Base-by-base conservation (phyloP, 2,329 filamentous ascomycete genomes). In the Hypomyces perniciosus region DNA sequence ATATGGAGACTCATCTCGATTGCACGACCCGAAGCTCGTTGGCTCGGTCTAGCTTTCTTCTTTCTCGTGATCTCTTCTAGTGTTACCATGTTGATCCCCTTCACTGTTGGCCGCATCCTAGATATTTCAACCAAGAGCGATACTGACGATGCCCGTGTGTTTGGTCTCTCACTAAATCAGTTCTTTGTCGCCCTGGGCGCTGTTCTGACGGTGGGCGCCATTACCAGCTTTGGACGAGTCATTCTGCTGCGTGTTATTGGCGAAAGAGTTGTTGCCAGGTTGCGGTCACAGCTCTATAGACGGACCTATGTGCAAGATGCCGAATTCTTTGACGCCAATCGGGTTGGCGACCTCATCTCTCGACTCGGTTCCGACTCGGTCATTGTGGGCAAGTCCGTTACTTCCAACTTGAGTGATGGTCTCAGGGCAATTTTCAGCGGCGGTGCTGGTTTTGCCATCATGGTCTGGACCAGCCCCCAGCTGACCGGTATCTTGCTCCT, bases 351-450 rank as follows among this genome's bases (percentile, higher is more conserved):
- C 66, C 74, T 99, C 60, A 96, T 99, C 63, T 97, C 92, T 35
- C 86, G 95, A 35, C 81, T 99, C 42, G 91, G 92, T 62, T 95
- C 91, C 2, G 95, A 99, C 67, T 96, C 93, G 1, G 90, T 97
- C 63, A 95, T 99, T 63, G 93, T 99, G 49, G 93, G 92, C 65
- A 99, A 99, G 72, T 96, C 90, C 62, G 96, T 99, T 57, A 99
- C 93, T 0, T 92, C 97, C 65, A 99, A 99, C 65, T 74, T 99
- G 45, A 97, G 92, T 5, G 93, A 99, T 69, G 93, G 93, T n/a
- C 78, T 99, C 47, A 81, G 93, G 54, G 86, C 93, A 12, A 72
- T 93, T 31, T 92, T 99, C 54, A 96, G 90, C 59, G 93, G 93
- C 59, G 83, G 81, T 31, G 92, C 92, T 53, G 95, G 93, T 3